Evolutionary conservation across 306 rosid species (phyloP), one percentile per base, ranked within the genome.

Genomic region (Pachyrhizus erosus): DNA sequence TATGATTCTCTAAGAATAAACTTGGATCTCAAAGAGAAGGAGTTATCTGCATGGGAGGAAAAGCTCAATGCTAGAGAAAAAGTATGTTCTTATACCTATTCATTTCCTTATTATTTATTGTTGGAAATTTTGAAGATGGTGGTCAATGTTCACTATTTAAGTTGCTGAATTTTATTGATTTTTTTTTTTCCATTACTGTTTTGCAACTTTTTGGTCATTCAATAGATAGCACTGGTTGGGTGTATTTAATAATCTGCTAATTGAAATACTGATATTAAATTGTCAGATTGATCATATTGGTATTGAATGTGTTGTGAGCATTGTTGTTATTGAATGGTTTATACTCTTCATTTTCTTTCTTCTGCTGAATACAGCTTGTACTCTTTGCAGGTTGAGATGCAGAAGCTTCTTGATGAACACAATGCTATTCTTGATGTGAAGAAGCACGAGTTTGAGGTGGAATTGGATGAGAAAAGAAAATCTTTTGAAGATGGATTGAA

Each of bases 401-500:
- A 93, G 85, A 90, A 91, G 87, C 92, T 90, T 77, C 89, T 88
- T 27, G 97, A 96, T 54, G 98, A 96, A 58, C 98, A 96, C 86
- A 88, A 77, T 34, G 90, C 89, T 43, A 68, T 70, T 70, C 90
- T 96, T 80, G 91, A 89, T 74, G 87, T 77, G 33, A 93, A 92
- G 85, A 91, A 92, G 90, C 80, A 55, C 48, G 97, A 93, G 58
- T 91, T 96, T 87, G 98, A 92, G 81, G 70, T 90, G 70, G 97
- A 96, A 77, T 82, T 92, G 78, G 92, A 88, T n/a, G 91, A 88
- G 83, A 92, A 87, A 90, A 89, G 97, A 83, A 91, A 82, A 76
- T 85, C 94, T 1, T 86, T 93, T 82, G 99, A 93, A 80, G 94
- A 87, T 49, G 97, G 84, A 79, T 77, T 93, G 83, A 87, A 87